Percentiles rank a stretch among this genome's conserved stretches.
phyloP scores from a whole-genome alignment of 2,329 filamentous ascomycete genomes.

The Arachnomyces sp. region DNA sequence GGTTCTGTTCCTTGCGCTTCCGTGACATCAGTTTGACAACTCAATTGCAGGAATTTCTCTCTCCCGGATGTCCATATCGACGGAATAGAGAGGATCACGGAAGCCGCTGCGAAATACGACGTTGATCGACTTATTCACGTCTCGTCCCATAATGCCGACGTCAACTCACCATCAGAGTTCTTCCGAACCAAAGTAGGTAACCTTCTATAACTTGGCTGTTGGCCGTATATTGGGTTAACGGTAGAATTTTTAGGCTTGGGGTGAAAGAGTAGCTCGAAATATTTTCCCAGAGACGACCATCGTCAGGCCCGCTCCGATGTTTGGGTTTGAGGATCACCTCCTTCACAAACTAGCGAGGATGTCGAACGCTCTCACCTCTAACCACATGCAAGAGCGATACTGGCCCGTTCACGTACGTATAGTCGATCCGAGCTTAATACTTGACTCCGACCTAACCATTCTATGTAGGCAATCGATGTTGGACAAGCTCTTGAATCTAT shows the following conservation, averaged over 20 bases:
- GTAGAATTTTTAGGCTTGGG: slow-evolving; percentile 51
- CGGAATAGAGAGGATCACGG: slow-evolving; percentile 82
- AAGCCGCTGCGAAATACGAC: slow-evolving; percentile 95
- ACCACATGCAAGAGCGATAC: slow-evolving; percentile 87
- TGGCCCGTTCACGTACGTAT: slow-evolving; percentile 75
- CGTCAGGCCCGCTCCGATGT: slow-evolving; percentile 86
- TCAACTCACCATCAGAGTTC: slow-evolving; percentile 77
- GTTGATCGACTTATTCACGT: slow-evolving; percentile 95
- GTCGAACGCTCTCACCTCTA: slow-evolving; percentile 78
- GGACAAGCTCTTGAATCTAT: slow-evolving; percentile 83
- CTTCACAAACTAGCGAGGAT: slow-evolving; percentile 76
- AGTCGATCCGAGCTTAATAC: neutral
- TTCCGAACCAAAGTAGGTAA: slow-evolving; percentile 74
- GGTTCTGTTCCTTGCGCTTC: neutral
- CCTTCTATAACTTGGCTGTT: neutral
- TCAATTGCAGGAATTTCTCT: slow-evolving; percentile 72
- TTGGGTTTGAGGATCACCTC: slow-evolving; percentile 89
- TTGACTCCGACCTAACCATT: slow-evolving; percentile 7
- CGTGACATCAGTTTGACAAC: slow-evolving; percentile 23
- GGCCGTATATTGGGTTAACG: slow-evolving; percentile 4
- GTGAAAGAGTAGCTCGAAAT: slow-evolving; percentile 73
- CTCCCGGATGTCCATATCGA: slow-evolving; percentile 90
- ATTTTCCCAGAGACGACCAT: slow-evolving; percentile 98
- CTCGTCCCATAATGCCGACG: slow-evolving; percentile 84
- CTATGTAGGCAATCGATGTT: slow-evolving; percentile 72